Evolutionary conservation across 2,329 filamentous ascomycete species (phyloP), one percentile per base, ranked within the genome.

Genomic region (Colletotrichum camelliae): DNA sequence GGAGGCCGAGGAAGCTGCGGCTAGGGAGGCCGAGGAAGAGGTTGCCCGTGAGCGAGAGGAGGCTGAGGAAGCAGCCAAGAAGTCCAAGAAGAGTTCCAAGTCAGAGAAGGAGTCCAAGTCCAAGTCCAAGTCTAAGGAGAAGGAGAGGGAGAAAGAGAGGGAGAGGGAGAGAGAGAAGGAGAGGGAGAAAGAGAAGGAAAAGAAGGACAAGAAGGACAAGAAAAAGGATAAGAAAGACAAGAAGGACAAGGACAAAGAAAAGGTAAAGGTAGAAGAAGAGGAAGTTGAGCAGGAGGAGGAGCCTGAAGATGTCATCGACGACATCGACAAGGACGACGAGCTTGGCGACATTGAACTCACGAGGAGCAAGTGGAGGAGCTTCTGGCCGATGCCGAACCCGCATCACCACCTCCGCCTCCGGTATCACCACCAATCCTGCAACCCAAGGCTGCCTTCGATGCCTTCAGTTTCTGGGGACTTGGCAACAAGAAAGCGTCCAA

Each of bases 391-490:
- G 79, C 72, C 10, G 68, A 48, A 31, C 61, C 60, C 24, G 60
- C 39, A 33, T 64, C 73, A n/a, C 73, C 55, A 21, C 55, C 70
- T 31, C 35, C 60, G 13, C 39, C 39, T 12, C 79, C 69, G 12
- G 69, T 57, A 33, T 52, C 61, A 24, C 70, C 64, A 21, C 70
- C 73, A 15, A 70, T 66, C 27, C 69, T 62, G n/a, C 61, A 58
- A 60, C 80, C 82, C 62, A 81, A 82, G 70, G 79, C 79, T 60
- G 82, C 85, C 72, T 80, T 79, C 57, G 86, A 88, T 73, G 81
- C 88, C 1, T 92, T 92, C 81, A 87, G 87, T 79, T 91, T 92
- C 84, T 92, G 90, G 91, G 89, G 90, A 7, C 67, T 83, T 75
- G 81, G 85, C 73, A 90, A 88, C 80, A 89, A 88, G 77, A 89